phyloP scores from a whole-genome alignment of 306 rosid species.

The Purshia tridentata region DNA sequence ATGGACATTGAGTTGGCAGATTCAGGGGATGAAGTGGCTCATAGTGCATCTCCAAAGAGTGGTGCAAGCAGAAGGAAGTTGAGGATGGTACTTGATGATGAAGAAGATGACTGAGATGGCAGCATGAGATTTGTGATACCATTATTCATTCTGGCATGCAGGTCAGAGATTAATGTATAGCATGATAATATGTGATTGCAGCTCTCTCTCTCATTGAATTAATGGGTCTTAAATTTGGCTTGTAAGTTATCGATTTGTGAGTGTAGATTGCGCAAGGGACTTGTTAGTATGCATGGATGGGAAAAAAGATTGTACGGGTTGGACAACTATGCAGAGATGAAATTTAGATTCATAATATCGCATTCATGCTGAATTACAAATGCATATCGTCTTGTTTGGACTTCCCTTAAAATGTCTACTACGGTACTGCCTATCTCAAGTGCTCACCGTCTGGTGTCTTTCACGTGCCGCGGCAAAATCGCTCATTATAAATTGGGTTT shows the following conservation, averaged over 20 bases:
- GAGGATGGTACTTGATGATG: constrained; percentile 82
- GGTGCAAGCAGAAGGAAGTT: constrained; percentile 59
- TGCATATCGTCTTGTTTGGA: too few species aligned
- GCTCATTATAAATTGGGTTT: too few species aligned
- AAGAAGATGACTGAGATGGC: constrained; percentile 64
- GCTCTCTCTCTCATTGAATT: background rate
- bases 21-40: constrained; percentile 60
- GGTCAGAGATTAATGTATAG: background rate
- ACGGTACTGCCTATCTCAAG: too few species aligned
- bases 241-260: background rate
- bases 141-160: too few species aligned
- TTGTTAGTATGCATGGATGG: background rate
- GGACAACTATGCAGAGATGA: background rate
- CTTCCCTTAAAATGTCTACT: too few species aligned
- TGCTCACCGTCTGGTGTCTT: too few species aligned
- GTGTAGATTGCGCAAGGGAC: background rate
- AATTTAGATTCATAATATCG: background rate
- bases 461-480: too few species aligned
- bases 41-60: constrained; percentile 32
- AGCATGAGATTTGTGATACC: background rate
- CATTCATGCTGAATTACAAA: background rate
- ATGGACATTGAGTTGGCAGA: constrained; percentile 57
- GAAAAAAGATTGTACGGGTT: background rate
- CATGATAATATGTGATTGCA: background rate
- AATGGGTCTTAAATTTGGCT: too few species aligned